Evolutionary conservation across 441 rosid species (phyloP), one percentile per base, ranked within the genome.

Genomic region (Macaranga tanarius): DNA sequence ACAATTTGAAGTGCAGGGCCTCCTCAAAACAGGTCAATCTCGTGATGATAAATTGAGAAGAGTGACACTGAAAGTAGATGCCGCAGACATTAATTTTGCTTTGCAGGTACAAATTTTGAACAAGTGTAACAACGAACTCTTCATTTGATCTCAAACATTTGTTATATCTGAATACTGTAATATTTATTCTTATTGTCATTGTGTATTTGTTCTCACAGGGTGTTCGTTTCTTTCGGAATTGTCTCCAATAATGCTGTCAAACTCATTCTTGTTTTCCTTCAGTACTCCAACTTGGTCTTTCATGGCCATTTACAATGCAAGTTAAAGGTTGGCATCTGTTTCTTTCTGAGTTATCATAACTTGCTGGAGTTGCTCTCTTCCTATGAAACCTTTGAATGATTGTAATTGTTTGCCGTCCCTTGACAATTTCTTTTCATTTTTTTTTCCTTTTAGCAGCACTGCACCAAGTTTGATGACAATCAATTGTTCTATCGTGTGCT

Each of bases 201-300:
- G 2, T 47, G 2, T 64, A 26, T 67, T 73, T 11, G 34, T 40
- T 28, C 50, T 62, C 54, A 75, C 94, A 92, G 96, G 95, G 95
- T 62, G 79, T 90, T 78, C 91, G 97, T 52, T 90, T 91, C 86
- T 95, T 92, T 73, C 84, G 93, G 77, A 91, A 83, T 72, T 92
- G 96, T 80, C 97, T 92, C 70, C 85, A 80, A 70, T 85, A 79
- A 82, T 68, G 70, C 50, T 25, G 17, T 48, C 40, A 2, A 20
- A 40, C 38, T 13, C 7, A 19, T 2, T 60, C 42, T 11, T n/a
- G 9, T 12, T 56, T 23, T 47, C 38, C 42, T 56, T 55, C 68
- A 34, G 31, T n/a, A 16, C 9, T 34, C 25, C 19, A 60, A 38
- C 59, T 51, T 50, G 34, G 56, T 22, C 34, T 58, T 7, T 4